Evolutionary conservation across 140 eudicot genomes (phyloP).

Genomic region (Stevia rebaudiana): DNA sequence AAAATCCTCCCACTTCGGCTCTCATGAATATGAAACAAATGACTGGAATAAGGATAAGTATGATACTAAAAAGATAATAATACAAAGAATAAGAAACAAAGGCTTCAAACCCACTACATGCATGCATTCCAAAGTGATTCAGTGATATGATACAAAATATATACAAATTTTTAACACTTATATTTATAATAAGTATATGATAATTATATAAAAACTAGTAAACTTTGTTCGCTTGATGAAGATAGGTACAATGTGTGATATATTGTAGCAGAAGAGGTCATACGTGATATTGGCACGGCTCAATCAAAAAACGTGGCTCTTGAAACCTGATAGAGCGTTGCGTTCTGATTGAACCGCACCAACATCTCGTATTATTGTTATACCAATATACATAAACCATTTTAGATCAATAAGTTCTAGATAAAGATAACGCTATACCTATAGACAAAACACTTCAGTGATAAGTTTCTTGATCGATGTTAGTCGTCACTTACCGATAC

Average conservation of each 20-base stretch:
- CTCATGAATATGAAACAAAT: neutral
- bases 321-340: constrained; percentile 31
- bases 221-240: neutral
- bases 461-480: neutral
- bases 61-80: neutral
- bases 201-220: too few relatives aligned
- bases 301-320: constrained; percentile 53
- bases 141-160: neutral
- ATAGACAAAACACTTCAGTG: neutral
- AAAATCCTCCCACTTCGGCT: neutral
- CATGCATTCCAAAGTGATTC: constrained; percentile 1
- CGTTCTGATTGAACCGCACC: constrained; percentile 90
- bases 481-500: neutral
- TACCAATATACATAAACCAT: constrained; percentile 20
- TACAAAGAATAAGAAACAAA: neutral
- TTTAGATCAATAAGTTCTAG: neutral
- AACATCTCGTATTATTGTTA: constrained; percentile 58
- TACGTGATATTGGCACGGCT: constrained; percentile 97
- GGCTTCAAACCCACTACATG: neutral
- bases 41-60: neutral
- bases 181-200: neutral
- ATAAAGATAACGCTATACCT: neutral
- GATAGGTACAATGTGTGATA: constrained; percentile 10
- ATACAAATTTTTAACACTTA: neutral
- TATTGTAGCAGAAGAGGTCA: constrained; percentile 32